phyloP scores from a whole-genome alignment of 2,329 filamentous ascomycete species.

The Cyphellophora europaea region DNA sequence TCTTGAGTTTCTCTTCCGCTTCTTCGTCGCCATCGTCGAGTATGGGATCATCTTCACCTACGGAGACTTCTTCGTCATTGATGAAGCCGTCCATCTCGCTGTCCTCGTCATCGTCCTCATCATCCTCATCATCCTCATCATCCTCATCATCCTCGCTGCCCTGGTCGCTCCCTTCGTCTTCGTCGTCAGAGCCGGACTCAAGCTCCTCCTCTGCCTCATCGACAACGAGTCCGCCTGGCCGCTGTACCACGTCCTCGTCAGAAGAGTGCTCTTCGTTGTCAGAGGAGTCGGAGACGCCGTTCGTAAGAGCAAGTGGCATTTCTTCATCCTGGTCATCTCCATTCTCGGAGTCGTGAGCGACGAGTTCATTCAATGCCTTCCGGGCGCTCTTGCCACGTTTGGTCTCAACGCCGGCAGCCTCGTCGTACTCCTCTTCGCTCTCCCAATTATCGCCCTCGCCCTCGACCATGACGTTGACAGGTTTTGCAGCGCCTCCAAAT shows the following conservation, averaged over 20 bases:
- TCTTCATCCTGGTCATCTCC: conserved; percentile 34
- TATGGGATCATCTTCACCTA: conserved; percentile 29
- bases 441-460: conserved; percentile 48
- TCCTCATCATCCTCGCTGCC: conserved; percentile 20
- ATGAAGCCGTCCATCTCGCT: conserved; percentile 34
- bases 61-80: conserved; percentile 34
- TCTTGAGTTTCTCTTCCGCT: conserved; percentile 16
- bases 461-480: conserved; percentile 63
- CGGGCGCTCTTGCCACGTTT: conserved; percentile 21
- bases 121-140: conserved; percentile 22
- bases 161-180: conserved; percentile 10
- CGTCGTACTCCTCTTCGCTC: conserved; percentile 28
- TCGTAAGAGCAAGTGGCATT: conserved; percentile 38
- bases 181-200: conserved; percentile 11
- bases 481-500: conserved; percentile 31
- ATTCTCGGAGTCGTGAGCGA: conserved; percentile 9
- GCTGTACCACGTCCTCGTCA: conserved; percentile 48
- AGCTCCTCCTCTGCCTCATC: conserved; percentile 19
- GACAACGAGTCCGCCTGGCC: conserved; percentile 19
- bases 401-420: conserved; percentile 18
- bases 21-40: conserved; percentile 40
- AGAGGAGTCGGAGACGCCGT: conserved; percentile 32
- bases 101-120: conserved; percentile 33
- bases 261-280: conserved; percentile 22
- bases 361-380: conserved; percentile 18